Evolutionary conservation across 371 early-diverging fungal species (phyloP).

Genomic region (Lichtheimia corymbifera): DNA sequence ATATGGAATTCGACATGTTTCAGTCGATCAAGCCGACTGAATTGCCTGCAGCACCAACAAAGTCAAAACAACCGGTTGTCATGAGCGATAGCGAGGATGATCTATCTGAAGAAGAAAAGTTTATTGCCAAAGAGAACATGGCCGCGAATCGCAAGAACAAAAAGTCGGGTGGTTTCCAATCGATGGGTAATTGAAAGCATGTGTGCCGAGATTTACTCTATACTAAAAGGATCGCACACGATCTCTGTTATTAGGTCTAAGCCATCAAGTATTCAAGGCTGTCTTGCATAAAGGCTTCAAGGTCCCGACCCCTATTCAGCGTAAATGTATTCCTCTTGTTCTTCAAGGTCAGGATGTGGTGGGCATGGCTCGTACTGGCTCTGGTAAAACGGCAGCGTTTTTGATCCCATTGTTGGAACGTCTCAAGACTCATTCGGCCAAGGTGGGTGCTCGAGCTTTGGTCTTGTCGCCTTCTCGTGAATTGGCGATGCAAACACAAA

Average conservation of each 20-base stretch:
- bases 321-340: slow-evolving; percentile 93
- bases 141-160: slow-evolving; percentile 85
- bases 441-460: slow-evolving; percentile 86
- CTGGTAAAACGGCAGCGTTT: slow-evolving; percentile 98
- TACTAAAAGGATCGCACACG: neutral
- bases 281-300: slow-evolving; percentile 91
- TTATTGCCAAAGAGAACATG: slow-evolving; percentile 53
- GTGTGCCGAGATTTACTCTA: no score
- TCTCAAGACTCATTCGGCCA: slow-evolving; percentile 86
- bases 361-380: slow-evolving; percentile 98
- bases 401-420: slow-evolving; percentile 92
- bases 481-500: slow-evolving; percentile 95
- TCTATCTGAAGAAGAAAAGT: slow-evolving; percentile 43
- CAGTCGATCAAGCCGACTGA: slow-evolving; percentile 17
- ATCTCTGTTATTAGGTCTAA: slow-evolving; percentile 54
- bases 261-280: slow-evolving; percentile 80
- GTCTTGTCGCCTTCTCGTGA: slow-evolving; percentile 95
- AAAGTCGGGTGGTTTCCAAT: slow-evolving; percentile 95
- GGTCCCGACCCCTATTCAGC: slow-evolving; percentile 98
- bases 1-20: slow-evolving; percentile 13
- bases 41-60: slow-evolving; percentile 4
- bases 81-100: slow-evolving; percentile 35
- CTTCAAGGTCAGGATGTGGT: slow-evolving; percentile 93
- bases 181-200: slow-evolving; percentile 75
- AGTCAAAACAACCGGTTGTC: neutral